phyloP scores from a whole-genome alignment of 2,329 filamentous ascomycete genomes.

The Clarireedia homoeocarpa region DNA sequence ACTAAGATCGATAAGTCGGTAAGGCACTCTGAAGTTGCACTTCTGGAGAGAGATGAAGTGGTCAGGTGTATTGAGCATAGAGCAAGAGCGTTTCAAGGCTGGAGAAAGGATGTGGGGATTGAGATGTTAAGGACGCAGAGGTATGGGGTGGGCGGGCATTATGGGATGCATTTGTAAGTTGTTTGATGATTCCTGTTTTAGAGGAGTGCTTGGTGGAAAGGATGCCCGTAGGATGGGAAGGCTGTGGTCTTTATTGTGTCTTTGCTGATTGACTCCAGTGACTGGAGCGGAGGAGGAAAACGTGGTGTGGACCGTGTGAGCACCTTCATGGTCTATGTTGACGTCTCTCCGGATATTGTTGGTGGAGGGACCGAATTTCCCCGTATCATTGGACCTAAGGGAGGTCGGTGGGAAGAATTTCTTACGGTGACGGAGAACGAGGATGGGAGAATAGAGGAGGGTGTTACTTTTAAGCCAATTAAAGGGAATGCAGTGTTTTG shows the following conservation, averaged over 20 bases:
- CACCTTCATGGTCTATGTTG: slow-evolving; percentile 56
- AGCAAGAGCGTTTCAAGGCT: slow-evolving; percentile 51
- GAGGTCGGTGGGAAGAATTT: slow-evolving; percentile 46
- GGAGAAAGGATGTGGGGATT: slow-evolving; percentile 48
- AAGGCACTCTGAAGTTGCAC: slow-evolving; percentile 43
- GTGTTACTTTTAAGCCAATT: slow-evolving; percentile 50
- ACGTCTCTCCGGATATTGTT: slow-evolving; percentile 33
- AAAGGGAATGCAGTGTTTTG: slow-evolving; percentile 54
- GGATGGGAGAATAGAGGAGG: slow-evolving; percentile 26
- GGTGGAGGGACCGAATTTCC: slow-evolving; percentile 57
- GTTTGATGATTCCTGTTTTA: too few relatives aligned
- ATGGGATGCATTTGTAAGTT: slow-evolving; percentile 26
- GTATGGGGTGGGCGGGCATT: slow-evolving; percentile 53
- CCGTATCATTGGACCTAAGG: slow-evolving; percentile 34
- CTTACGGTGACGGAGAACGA: slow-evolving; percentile 40
- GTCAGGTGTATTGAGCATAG: slow-evolving; percentile 53
- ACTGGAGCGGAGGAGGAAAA: slow-evolving; percentile 41
- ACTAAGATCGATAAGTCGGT: slow-evolving; percentile 40
- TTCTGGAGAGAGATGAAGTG: slow-evolving; percentile 37
- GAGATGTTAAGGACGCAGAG: slow-evolving; percentile 54
- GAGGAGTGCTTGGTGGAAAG: background rate
- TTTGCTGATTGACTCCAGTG: slow-evolving; percentile 40
- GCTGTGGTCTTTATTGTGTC: background rate
- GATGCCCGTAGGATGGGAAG: background rate
- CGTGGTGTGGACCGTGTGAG: slow-evolving; percentile 38